Percentiles rank a stretch among this genome's conserved stretches.
These are phyloP conservation scores for Xylaria arbuscula DNA, from an alignment of 2,329 filamentous ascomycete genomes.

Conservation along the genomic window DNA sequence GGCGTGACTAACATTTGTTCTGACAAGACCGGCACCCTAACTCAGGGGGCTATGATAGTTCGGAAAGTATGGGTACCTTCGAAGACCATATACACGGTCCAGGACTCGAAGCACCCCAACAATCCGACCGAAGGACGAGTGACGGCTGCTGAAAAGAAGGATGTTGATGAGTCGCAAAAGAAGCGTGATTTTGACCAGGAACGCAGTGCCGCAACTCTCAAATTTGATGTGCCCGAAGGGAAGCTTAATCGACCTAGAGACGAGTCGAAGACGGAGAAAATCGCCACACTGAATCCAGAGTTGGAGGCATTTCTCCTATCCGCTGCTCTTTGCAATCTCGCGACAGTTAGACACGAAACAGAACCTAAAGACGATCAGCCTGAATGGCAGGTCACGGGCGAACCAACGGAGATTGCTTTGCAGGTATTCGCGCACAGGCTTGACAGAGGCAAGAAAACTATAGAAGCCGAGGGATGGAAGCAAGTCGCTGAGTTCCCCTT, in stretches of 20 bases:
- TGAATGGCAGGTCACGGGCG: constrained; percentile 74
- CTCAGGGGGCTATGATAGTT: constrained; percentile 76
- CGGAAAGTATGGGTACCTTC: constrained; percentile 73
- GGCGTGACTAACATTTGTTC: constrained; percentile 79
- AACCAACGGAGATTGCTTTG: constrained; percentile 80
- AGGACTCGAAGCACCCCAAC: constrained; percentile 68
- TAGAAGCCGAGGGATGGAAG: constrained; percentile 67
- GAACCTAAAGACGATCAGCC: constrained; percentile 63
- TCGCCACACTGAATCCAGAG: constrained; percentile 60
- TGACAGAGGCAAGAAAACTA: constrained; percentile 64
- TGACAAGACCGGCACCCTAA: constrained; percentile 78
- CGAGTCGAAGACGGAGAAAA: constrained; percentile 50
- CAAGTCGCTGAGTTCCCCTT: constrained; percentile 80
- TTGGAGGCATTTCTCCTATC: constrained; percentile 65
- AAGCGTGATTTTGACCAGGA: constrained; percentile 69
- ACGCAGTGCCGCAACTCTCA: constrained; percentile 69
- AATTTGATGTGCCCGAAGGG: constrained; percentile 71
- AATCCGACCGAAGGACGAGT: constrained; percentile 70
- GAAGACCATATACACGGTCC: constrained; percentile 68
- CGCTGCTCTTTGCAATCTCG: constrained; percentile 72
- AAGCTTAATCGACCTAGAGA: constrained; percentile 57
- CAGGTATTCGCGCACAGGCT: constrained; percentile 81
- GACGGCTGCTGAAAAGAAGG: constrained; percentile 56
- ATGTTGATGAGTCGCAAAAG: constrained; percentile 51
- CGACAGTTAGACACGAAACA: constrained; percentile 67